Conservation (phyloP, 352 stramenopile genomes). For the Pythium coloratum region DNA sequence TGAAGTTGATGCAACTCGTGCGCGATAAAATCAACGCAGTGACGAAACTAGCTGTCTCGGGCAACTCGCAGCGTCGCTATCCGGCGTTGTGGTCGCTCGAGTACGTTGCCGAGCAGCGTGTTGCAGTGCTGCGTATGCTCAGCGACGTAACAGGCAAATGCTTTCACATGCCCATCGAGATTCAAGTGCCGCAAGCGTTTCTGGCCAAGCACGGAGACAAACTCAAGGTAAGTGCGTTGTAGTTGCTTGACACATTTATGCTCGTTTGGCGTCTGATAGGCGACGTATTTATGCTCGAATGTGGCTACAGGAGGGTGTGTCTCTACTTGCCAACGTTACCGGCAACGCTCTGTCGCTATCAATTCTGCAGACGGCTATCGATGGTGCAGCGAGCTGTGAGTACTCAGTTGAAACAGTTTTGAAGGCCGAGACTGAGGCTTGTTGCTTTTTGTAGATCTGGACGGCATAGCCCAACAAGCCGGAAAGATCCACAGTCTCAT, state of each 20-base stretch:
- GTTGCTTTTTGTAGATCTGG: background rate
- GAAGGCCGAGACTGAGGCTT: background rate
- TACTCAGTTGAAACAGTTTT: background rate
- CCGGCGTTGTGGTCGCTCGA: constrained; percentile 24
- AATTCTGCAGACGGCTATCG: background rate
- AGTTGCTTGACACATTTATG: background rate
- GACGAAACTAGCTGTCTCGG: constrained; percentile 14
- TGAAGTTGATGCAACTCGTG: constrained; percentile 16
- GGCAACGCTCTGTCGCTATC: background rate
- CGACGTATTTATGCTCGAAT: background rate
- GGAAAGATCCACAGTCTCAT: background rate
- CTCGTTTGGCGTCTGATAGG: background rate
- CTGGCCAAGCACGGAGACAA: constrained; percentile 13
- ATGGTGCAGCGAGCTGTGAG: background rate
- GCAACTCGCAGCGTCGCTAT: constrained; percentile 14
- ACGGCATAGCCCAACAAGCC: background rate
- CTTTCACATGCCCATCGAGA: constrained; percentile 26
- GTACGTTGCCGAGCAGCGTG: constrained; percentile 3
- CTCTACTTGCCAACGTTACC: background rate
- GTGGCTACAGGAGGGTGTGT: background rate
- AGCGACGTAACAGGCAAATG: constrained; percentile 27
- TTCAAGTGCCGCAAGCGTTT: constrained; percentile 7
- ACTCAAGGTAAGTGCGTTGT: constrained; percentile 11
- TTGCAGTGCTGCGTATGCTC: constrained; percentile 11
- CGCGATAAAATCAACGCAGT: constrained; percentile 20